A percentile compares a stretch with the other conserved stretches of the same genome.
phyloP scores from a whole-genome alignment of 805 yeast genomes.

The Peterozyma xylosa region DNA sequence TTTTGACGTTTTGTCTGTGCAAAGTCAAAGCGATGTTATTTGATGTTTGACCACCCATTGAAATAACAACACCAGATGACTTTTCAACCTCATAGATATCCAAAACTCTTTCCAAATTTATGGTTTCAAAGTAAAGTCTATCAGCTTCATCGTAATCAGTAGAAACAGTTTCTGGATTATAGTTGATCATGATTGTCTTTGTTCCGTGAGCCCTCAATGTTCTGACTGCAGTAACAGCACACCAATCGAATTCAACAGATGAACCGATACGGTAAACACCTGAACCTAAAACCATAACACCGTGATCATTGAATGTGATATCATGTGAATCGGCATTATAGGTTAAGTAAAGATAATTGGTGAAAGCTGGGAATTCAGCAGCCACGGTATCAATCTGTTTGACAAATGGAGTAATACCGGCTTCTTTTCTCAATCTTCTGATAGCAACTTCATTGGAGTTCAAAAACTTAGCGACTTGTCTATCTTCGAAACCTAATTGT shows the following conservation, averaged over 20 bases:
- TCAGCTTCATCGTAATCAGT: constrained; percentile 98
- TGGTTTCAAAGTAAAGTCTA: constrained; percentile 92
- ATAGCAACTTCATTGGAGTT: constrained; percentile 72
- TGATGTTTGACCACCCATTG: constrained; percentile 97
- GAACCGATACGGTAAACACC: constrained; percentile 99
- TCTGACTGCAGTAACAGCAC: constrained; percentile 96
- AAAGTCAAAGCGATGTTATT: constrained; percentile 90
- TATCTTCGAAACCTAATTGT: constrained; percentile 92
- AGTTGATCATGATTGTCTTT: constrained; percentile 92
- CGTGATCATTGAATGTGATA: constrained; percentile 79
- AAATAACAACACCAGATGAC: constrained; percentile 86
- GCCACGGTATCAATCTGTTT: constrained; percentile 96
- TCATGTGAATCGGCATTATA: constrained; percentile 87
- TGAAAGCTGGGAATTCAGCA: constrained; percentile 97
- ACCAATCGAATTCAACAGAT: constrained; percentile 98
- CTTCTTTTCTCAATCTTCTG: constrained; percentile 72
- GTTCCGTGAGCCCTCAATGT: constrained; percentile 83
- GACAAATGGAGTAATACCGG: constrained; percentile 84
- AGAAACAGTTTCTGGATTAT: constrained; percentile 97
- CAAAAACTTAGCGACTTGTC: constrained; percentile 79
- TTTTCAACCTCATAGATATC: constrained; percentile 93
- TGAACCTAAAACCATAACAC: constrained; percentile 94
- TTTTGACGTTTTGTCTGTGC: constrained; percentile 77
- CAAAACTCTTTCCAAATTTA: constrained; percentile 92
- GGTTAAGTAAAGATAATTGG: constrained; percentile 93